phyloP scores from a whole-genome alignment of 345 rosid genomes.

The Arabidopsis suecica region DNA sequence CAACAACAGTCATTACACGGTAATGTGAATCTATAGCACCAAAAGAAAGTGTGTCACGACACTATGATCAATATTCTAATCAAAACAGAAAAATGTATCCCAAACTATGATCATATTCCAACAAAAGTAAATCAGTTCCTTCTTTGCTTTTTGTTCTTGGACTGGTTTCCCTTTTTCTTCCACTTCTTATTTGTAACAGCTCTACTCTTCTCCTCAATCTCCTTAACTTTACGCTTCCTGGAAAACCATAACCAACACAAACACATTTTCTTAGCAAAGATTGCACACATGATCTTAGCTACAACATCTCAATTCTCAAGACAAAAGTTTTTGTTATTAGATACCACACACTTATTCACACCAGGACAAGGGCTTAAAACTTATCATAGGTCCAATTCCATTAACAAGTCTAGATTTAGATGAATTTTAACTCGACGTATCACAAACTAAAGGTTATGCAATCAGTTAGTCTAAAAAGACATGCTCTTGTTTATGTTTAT shows the following conservation, averaged over 20 bases:
- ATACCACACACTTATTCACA: not conserved
- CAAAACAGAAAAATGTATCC: not conserved
- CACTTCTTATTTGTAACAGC: slow-evolving; percentile 74
- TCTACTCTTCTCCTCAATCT: slow-evolving; percentile 72
- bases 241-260: slow-evolving; percentile 6
- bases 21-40: slow-evolving; percentile 1
- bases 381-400: not conserved
- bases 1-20: slow-evolving; percentile 15
- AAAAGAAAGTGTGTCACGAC: not conserved
- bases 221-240: slow-evolving; percentile 89
- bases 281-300: not conserved
- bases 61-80: slow-evolving; percentile 17
- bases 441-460: not conserved
- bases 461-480: not conserved
- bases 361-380: not conserved
- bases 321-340: not conserved
- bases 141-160: slow-evolving; percentile 67
- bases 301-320: not conserved
- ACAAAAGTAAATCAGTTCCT: slow-evolving; percentile 52
- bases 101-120: slow-evolving; percentile 30
- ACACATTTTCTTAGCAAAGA: slow-evolving; percentile 14
- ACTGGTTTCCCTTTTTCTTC: slow-evolving; percentile 68
- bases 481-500: not conserved
- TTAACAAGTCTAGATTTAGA: not conserved
- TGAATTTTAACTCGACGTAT: not conserved